phyloP scores from a whole-genome alignment of 2,329 filamentous ascomycete species.

The Berkeleyomyces rouxiae region DNA sequence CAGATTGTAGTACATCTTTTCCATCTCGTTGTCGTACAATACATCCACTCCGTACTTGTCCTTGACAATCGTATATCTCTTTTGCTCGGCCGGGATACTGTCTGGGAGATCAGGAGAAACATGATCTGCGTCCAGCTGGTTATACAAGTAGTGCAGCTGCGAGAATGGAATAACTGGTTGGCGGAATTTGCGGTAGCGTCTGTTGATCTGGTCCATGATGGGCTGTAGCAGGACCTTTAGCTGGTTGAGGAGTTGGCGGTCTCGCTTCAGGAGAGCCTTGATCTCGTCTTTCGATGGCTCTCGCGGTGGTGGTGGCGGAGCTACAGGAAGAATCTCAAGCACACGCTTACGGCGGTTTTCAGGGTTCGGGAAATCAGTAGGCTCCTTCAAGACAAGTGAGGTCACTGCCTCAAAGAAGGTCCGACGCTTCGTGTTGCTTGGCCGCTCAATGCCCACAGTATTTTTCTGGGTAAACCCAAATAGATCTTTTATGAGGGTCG shows the following conservation, averaged over 20 bases:
- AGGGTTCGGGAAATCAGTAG: constrained; percentile 74
- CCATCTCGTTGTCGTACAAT: constrained; percentile 54
- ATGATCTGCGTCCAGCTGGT: constrained; percentile 61
- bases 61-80: constrained; percentile 64
- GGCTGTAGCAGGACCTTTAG: constrained; percentile 82
- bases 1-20: constrained; percentile 88
- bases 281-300: constrained; percentile 61
- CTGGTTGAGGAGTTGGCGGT: constrained; percentile 68
- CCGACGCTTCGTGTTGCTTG: constrained; percentile 45
- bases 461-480: constrained; percentile 79
- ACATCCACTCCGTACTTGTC: constrained; percentile 68
- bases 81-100: constrained; percentile 35
- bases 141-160: constrained; percentile 65
- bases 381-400: constrained; percentile 60
- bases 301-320: constrained; percentile 52
- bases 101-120: constrained; percentile 37
- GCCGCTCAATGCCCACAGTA: constrained; percentile 50
- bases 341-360: constrained; percentile 73
- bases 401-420: constrained; percentile 68
- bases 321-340: constrained; percentile 59
- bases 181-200: constrained; percentile 76
- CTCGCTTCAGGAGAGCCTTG: constrained; percentile 63
- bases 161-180: constrained; percentile 58
- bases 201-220: constrained; percentile 93
- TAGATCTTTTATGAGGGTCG: constrained; percentile 52